These are phyloP conservation scores for Clavispora vitiphila DNA, from an alignment of 805 yeast species.

Conservation along the genomic window DNA sequence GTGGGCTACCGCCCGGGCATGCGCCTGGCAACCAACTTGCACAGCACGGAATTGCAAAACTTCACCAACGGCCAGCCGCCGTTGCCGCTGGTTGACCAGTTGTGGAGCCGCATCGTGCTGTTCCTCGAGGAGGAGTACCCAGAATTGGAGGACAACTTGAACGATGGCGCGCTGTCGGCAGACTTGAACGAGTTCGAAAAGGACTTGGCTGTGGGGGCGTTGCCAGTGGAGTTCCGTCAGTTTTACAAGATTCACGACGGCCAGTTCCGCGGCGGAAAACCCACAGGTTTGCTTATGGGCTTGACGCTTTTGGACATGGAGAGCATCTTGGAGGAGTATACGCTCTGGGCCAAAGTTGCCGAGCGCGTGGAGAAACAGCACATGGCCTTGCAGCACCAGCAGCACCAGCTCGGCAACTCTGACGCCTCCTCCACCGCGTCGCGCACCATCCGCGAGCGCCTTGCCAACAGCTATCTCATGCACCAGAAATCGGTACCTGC, in stretches of 20 bases:
- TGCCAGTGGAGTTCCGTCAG: constrained; percentile 41
- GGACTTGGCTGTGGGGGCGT: constrained; percentile 38
- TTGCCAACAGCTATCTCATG: constrained; percentile 14
- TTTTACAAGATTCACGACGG: constrained; percentile 44
- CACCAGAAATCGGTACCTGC: constrained; percentile 17
- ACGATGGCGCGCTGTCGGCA: constrained; percentile 40
- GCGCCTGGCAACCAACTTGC: constrained; percentile 35
- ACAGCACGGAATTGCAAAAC: constrained; percentile 39
- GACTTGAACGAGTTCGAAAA: constrained; percentile 44
- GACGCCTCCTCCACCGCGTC: constrained; percentile 9
- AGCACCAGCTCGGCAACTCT: constrained; percentile 13
- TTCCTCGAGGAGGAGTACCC: constrained; percentile 45
- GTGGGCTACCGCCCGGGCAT: constrained; percentile 38
- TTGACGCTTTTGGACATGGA: constrained; percentile 39
- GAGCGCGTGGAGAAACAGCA: constrained; percentile 36
- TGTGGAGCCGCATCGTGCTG: constrained; percentile 39
- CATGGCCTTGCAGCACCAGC: constrained; percentile 23
- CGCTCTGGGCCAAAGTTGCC: constrained; percentile 39
- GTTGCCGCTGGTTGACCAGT: constrained; percentile 30
- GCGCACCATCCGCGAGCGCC: constrained; percentile 8
- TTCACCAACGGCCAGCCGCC: constrained; percentile 22
- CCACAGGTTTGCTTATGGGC: constrained; percentile 43
- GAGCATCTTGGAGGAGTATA: constrained; percentile 36
- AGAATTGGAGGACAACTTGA: constrained; percentile 39
- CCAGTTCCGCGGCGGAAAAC: constrained; percentile 41